Conservation (phyloP, 2,329 filamentous ascomycete genomes). For the Venturia nashicola region DNA sequence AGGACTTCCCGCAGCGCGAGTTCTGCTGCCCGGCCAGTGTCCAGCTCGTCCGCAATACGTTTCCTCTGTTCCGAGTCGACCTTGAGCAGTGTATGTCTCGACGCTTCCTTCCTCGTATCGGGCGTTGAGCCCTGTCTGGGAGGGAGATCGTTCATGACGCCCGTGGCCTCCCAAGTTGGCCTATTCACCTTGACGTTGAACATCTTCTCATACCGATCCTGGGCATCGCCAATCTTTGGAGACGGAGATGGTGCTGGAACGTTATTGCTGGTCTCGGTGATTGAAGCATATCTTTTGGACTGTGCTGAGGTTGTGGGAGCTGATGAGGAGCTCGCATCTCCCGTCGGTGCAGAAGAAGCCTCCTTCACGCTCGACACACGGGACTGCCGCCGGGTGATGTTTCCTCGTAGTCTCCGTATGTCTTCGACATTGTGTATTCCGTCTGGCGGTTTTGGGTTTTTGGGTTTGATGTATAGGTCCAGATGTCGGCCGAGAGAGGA, state of each 20-base stretch:
- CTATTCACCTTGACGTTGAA: conserved; percentile 39
- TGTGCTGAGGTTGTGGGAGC: conserved; percentile 10
- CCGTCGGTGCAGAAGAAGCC: conserved; percentile 36
- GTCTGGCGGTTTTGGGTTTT: conserved; percentile 78
- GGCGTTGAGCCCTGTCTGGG: conserved; percentile 22
- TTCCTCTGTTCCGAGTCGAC: conserved; percentile 51
- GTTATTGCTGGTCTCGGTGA: conserved; percentile 17
- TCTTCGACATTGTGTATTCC: conserved; percentile 83
- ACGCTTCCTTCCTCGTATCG: conserved; percentile 21
- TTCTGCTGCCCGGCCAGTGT: conserved; percentile 74
- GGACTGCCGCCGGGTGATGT: conserved; percentile 77
- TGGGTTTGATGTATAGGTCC: conserved; percentile 86
- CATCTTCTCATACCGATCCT: conserved; percentile 18
- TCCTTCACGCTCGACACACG: conserved; percentile 52
- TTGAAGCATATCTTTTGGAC: conserved; percentile 9
- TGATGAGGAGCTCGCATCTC: conserved; percentile 15
- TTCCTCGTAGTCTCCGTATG: conserved; percentile 70
- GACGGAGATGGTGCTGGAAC: conserved; percentile 17
- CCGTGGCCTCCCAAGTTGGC: conserved; percentile 63
- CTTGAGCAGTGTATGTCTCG: conserved; percentile 31
- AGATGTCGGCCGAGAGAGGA: conserved; percentile 88
- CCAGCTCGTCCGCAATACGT: conserved; percentile 55
- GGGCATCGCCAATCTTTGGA: not conserved
- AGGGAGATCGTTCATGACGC: conserved; percentile 64
- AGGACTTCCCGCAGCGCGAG: conserved; percentile 74